A percentile compares a stretch with the other conserved stretches of the same genome.
phyloP scores from a whole-genome alignment of 2,329 filamentous ascomycete species.

The Fusarium floridanum region DNA sequence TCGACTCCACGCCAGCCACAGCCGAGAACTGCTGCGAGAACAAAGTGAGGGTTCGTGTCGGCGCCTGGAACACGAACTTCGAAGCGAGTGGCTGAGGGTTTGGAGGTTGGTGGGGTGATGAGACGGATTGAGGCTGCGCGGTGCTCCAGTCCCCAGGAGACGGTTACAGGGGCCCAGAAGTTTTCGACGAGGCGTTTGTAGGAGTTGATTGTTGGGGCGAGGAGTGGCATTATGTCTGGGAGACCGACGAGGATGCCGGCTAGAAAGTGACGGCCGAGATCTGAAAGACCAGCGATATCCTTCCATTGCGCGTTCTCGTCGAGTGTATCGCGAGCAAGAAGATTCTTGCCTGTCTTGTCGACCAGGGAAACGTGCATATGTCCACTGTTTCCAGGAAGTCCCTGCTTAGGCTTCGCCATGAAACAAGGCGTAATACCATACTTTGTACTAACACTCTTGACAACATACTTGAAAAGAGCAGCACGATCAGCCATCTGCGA shows the following conservation, averaged over 20 bases:
- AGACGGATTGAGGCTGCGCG: constrained; percentile 91
- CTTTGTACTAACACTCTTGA: constrained; percentile 88
- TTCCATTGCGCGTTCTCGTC: constrained; percentile 79
- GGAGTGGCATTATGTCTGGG: constrained; percentile 93
- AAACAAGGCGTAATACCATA: constrained; percentile 96
- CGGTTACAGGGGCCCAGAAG: constrained; percentile 98
- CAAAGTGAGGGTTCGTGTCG: constrained; percentile 89
- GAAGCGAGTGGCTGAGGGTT: constrained; percentile 87
- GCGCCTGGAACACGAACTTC: constrained; percentile 96
- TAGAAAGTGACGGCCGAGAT: constrained; percentile 91
- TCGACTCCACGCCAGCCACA: constrained; percentile 93
- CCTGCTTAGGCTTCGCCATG: constrained; percentile 96
- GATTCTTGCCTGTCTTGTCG: constrained; percentile 83
- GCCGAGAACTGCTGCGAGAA: constrained; percentile 87
- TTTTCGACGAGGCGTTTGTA: constrained; percentile 99
- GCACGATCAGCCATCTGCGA: constrained; percentile 92
- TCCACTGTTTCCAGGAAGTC: constrained; percentile 92
- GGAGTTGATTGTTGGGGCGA: constrained; percentile 95
- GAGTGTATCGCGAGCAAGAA: constrained; percentile 79
- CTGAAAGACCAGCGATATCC: constrained; percentile 85
- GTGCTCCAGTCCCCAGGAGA: constrained; percentile 97
- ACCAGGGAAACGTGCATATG: constrained; percentile 96
- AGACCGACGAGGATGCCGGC: constrained; percentile 90
- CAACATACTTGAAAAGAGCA: constrained; percentile 92
- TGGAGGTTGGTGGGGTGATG: constrained; percentile 88